phyloP scores from a whole-genome alignment of 768 basidiomycete genomes.

The Paxillus rubicundulus region DNA sequence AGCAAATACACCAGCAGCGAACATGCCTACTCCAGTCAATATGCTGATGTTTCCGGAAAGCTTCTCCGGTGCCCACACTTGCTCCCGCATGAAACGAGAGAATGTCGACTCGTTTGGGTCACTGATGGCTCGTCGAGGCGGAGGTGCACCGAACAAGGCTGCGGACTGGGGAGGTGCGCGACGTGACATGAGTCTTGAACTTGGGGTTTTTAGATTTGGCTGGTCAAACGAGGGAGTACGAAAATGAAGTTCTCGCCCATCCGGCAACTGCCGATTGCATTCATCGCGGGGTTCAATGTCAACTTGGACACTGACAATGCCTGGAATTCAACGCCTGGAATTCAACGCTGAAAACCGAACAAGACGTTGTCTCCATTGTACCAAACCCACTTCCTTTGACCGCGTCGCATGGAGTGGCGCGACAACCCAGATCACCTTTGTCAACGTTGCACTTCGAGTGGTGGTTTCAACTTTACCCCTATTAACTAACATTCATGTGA shows the following conservation, averaged over 20 bases:
- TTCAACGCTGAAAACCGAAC: no score
- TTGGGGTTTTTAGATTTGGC: background rate
- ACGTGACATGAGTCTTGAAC: constrained; percentile 55
- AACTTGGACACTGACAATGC: no score
- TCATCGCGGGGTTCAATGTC: background rate
- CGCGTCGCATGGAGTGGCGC: no score
- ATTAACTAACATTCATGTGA: constrained; percentile 1
- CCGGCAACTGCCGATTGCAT: constrained; percentile 14
- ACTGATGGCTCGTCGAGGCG: constrained; percentile 41
- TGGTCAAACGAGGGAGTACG: background rate
- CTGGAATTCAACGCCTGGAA: no score
- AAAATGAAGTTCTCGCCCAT: background rate
- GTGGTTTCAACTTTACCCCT: no score
- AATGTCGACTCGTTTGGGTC: constrained; percentile 67
- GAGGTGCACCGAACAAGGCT: constrained; percentile 45
- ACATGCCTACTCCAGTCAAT: constrained; percentile 60
- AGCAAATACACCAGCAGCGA: constrained; percentile 65
- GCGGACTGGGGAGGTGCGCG: constrained; percentile 58
- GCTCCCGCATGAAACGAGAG: constrained; percentile 51
- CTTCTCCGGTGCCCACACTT: constrained; percentile 74
- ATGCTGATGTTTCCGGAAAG: constrained; percentile 71
- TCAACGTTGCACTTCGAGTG: no score
- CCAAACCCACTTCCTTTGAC: no score
- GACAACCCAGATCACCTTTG: no score
- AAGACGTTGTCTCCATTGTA: no score